Conservation (phyloP, 108 stramenopile genomes). For the Pseudonitzschia pungens region DNA sequence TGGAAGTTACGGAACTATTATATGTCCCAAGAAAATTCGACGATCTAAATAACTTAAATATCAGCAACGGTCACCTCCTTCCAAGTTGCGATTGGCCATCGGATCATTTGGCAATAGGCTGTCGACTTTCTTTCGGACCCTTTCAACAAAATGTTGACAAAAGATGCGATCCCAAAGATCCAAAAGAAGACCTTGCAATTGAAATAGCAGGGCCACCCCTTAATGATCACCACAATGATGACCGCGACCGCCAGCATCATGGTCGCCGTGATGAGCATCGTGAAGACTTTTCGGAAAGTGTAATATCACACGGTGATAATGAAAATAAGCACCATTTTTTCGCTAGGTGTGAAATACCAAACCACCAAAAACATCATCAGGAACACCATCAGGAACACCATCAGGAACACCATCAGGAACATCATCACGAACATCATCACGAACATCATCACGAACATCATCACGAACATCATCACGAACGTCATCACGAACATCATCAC, state of each 20-base stretch:
- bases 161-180: not conserved
- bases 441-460: not conserved
- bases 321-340: not conserved
- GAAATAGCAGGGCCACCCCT: not conserved
- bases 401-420: not conserved
- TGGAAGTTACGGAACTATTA: constrained; percentile 48
- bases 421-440: not conserved
- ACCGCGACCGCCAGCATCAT: not conserved
- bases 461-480: not conserved
- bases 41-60: constrained; percentile 44
- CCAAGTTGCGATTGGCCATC: constrained; percentile 82
- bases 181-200: not conserved
- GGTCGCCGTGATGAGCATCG: not conserved
- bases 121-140: constrained; percentile 39
- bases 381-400: not conserved
- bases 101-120: constrained; percentile 85
- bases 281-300: not conserved
- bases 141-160: not conserved
- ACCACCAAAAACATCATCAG: no score
- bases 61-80: constrained; percentile 67
- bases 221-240: not conserved
- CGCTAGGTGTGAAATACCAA: no score
- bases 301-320: not conserved
- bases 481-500: not conserved
- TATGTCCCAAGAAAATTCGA: constrained; percentile 62